A percentile compares a stretch with the other conserved stretches of the same genome.
Conservation (phyloP, 768 basidiomycete genomes). For the Mycena albidolilacea region DNA sequence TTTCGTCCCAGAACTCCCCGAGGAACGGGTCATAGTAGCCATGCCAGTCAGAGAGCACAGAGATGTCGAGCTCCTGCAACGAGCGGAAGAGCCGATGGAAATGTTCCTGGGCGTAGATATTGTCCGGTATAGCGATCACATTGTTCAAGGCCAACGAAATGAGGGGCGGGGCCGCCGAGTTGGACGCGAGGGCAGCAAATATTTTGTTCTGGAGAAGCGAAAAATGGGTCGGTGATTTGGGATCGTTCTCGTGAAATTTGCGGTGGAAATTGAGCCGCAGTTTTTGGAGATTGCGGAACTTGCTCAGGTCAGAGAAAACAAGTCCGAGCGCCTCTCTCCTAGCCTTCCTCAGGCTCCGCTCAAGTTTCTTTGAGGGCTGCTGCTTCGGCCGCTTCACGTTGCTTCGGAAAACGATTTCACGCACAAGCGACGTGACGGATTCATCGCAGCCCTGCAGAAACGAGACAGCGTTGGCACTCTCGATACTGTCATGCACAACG, state of each 20-base stretch:
- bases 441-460: slow-evolving; percentile 12
- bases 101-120: neutral
- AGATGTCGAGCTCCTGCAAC: neutral
- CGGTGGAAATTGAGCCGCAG: neutral
- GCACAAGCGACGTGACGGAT: neutral
- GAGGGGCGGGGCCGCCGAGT: slow-evolving; percentile 6
- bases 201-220: slow-evolving; percentile 6
- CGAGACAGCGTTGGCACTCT: slow-evolving; percentile 9
- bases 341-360: neutral
- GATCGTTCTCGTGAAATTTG: neutral
- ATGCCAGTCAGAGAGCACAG: neutral
- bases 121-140: neutral
- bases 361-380: too few relatives aligned
- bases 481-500: slow-evolving; percentile 14
- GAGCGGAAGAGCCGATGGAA: slow-evolving; percentile 11
- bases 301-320: neutral
- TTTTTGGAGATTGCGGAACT: neutral
- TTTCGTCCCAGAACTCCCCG: slow-evolving; percentile 17
- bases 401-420: slow-evolving; percentile 3
- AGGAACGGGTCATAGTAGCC: neutral
- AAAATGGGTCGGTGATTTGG: neutral
- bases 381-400: neutral
- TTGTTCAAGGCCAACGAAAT: slow-evolving; percentile 1
- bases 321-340: neutral
- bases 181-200: neutral